A percentile compares a stretch with the other conserved stretches of the same genome.
phyloP scores from a whole-genome alignment of 1,284 basidiomycete species.

The Malassezia arunalokei region DNA sequence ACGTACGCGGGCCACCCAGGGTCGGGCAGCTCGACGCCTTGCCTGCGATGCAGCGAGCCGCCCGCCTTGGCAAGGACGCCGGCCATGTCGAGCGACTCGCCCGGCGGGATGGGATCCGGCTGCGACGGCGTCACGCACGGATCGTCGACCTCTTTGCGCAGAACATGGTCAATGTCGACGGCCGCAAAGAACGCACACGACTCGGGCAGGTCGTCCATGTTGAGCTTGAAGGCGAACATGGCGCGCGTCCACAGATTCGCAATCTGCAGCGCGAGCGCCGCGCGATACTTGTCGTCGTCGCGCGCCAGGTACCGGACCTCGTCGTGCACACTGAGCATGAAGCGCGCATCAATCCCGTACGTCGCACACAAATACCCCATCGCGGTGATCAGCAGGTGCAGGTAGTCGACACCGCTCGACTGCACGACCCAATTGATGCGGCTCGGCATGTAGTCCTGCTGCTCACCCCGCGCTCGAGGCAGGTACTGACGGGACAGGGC shows the following conservation, averaged over 20 bases:
- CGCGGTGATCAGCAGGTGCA: slow-evolving; percentile 85
- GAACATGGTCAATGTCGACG: slow-evolving; percentile 79
- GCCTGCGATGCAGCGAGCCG: slow-evolving; percentile 26
- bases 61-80: slow-evolving; percentile 52
- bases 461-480: slow-evolving; percentile 50
- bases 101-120: slow-evolving; percentile 64
- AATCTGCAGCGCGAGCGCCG: slow-evolving; percentile 83
- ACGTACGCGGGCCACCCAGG: slow-evolving; percentile 17
- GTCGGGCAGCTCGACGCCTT: neutral
- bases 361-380: slow-evolving; percentile 77
- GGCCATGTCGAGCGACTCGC: slow-evolving; percentile 69
- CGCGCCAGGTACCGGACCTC: slow-evolving; percentile 85
- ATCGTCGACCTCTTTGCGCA: slow-evolving; percentile 94
- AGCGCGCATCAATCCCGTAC: slow-evolving; percentile 78
- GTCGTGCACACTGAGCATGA: slow-evolving; percentile 93
- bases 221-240: slow-evolving; percentile 79
- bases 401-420: slow-evolving; percentile 93
- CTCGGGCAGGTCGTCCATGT: slow-evolving; percentile 90
- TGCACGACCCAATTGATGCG: slow-evolving; percentile 99
- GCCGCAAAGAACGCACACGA: slow-evolving; percentile 83
- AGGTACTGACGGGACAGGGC: slow-evolving; percentile 81
- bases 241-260: slow-evolving; percentile 91
- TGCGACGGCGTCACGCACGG: slow-evolving; percentile 88
- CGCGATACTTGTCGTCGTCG: slow-evolving; percentile 75
- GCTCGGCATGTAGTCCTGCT: slow-evolving; percentile 81